Evolutionary conservation across 441 rosid species (phyloP), one percentile per base, ranked within the genome.

Genomic region (Sinapis alba): DNA sequence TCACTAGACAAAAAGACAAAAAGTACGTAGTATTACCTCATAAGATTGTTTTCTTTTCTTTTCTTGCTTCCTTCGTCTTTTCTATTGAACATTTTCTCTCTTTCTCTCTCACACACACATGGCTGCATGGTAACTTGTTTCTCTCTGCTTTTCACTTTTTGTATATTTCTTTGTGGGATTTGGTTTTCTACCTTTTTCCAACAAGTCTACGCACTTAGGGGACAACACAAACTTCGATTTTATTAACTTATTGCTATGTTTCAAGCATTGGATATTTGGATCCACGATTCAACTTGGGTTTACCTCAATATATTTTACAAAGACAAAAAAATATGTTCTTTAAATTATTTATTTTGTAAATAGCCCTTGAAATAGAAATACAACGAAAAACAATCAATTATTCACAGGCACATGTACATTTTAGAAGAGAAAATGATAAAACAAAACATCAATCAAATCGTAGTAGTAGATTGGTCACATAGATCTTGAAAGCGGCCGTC

Each of bases 111-210:
- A 15, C 53, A 62, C 74, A 51, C 69, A 19, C 78, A 78, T 73
- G 78, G 74, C 38, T 68, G 66, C 81, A 68, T 78, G 81, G 81
- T 78, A 72, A 78, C 74, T 78, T 77, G 76, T 71, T 77, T 65
- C 36, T 65, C 36, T 50, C 12, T 59, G n/a, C 76, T 43, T 45
- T 71, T 71, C 60, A 58, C 72, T 36, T 77, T 76, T 30, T 70
- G 65, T 24, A 11, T 70, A 56, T 41, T 30, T 64, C 8, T 15
- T 64, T 23, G 24, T 19, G 57, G 19, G 74, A 70, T 70, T 60
- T 70, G 65, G 5, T 69, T 34, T 57, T 65, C 15, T 58, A 34
- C 24, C 62, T 24, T 70, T 71, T 58, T 20, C 68, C 67, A 32
- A 50, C 36, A 30, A 8, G 18, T 47, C 68, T 71, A 27, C 32